Evolutionary conservation across 2,329 filamentous ascomycete species (phyloP).

Genomic region (Cladophialophora chaetospira): DNA sequence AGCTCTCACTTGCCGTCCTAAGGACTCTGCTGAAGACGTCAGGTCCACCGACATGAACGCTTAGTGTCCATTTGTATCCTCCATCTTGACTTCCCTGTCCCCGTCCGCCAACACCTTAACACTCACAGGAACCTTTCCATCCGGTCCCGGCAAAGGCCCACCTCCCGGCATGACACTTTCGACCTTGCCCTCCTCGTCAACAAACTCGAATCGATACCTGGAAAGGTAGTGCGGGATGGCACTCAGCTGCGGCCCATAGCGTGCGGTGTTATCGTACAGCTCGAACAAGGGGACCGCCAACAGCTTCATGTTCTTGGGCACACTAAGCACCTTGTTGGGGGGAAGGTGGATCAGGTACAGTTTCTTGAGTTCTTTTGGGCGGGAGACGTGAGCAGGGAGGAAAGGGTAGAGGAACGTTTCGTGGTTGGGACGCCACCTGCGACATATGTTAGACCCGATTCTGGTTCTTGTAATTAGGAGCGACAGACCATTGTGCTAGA

Average conservation of each 20-base stretch:
- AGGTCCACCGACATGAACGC: neutral
- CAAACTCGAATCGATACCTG: conserved; percentile 95
- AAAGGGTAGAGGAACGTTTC: conserved; percentile 99
- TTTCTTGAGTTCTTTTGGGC: conserved; percentile 99
- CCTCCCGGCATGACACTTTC: conserved; percentile 78
- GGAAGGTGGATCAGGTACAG: conserved; percentile 95
- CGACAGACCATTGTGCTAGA: conserved; percentile 76
- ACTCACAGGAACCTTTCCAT: neutral
- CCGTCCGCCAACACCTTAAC: conserved; percentile 23
- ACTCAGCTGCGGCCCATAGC: conserved; percentile 93
- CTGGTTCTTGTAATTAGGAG: too few species aligned
- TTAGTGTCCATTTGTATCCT: conserved; percentile 26
- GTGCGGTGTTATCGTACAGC: conserved; percentile 93
- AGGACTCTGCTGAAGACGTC: neutral
- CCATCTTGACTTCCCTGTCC: neutral
- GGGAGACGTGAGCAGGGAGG: conserved; percentile 89
- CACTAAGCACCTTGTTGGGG: conserved; percentile 87
- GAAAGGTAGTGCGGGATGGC: conserved; percentile 94
- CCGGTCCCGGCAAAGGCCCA: conserved; percentile 21
- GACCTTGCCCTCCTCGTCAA: conserved; percentile 88
- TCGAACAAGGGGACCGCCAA: conserved; percentile 96
- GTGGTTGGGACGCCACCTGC: conserved; percentile 89
- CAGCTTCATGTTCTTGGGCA: conserved; percentile 99
- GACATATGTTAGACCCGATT: too few species aligned
- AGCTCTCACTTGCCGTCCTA: too few species aligned